Evolutionary conservation across 2,329 filamentous ascomycete species (phyloP).

Genomic region (Pseudogymnoascus sp.): DNA sequence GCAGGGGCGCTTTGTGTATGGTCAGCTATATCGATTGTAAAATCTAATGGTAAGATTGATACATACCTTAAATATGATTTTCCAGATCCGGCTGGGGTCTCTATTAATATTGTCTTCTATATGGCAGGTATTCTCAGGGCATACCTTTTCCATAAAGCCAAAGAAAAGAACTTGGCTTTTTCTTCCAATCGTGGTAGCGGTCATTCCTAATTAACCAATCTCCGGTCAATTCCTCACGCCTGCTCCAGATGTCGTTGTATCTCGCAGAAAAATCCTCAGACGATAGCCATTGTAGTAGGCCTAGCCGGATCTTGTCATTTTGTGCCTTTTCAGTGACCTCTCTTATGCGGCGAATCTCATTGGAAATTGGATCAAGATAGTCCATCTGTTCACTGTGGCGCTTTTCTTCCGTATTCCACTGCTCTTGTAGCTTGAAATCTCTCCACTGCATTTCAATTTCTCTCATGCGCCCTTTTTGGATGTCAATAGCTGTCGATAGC

Average conservation of each 20-base stretch:
- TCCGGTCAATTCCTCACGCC: neutral
- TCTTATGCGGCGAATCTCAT: constrained; percentile 6
- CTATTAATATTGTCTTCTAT: neutral
- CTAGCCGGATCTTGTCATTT: neutral
- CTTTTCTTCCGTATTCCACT: neutral
- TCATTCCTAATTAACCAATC: constrained; percentile 13
- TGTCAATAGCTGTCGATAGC: neutral
- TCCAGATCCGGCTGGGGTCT: constrained; percentile 7
- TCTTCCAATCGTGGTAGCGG: constrained; percentile 10
- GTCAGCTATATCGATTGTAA: neutral
- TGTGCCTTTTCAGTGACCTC: neutral
- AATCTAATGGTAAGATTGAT: neutral
- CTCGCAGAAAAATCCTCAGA: constrained; percentile 10
- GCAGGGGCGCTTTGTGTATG: neutral
- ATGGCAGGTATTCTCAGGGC: neutral
- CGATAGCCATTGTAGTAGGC: constrained; percentile 10
- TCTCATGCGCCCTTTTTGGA: neutral
- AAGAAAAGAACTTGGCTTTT: constrained; percentile 7
- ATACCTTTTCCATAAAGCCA: constrained; percentile 16
- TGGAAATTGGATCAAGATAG: neutral
- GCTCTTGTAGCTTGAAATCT: neutral
- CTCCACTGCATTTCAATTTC: neutral
- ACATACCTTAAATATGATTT: constrained; percentile 10
- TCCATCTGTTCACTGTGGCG: neutral
- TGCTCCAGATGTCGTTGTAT: constrained; percentile 9